A percentile compares a stretch with the other conserved stretches of the same genome.
These are phyloP conservation scores for Ogataea methanolica DNA, from an alignment of 805 yeast species.

Conservation along the genomic window DNA sequence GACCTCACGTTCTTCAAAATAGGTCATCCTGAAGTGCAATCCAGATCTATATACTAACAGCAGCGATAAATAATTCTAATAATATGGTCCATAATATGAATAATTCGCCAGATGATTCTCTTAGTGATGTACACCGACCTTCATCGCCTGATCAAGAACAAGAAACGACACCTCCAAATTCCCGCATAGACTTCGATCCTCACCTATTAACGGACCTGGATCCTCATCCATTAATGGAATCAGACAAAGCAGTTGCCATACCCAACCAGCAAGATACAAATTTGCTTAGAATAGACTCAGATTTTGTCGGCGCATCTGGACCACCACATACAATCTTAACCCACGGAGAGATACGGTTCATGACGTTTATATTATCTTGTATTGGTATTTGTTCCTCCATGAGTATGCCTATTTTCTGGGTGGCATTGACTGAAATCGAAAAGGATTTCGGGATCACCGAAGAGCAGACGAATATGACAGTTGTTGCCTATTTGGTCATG, in stretches of 20 bases:
- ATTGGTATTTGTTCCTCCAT: conserved; percentile 65
- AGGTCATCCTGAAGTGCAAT: no score
- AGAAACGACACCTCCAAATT: neutral
- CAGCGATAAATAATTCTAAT: no score
- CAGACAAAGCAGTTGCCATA: neutral
- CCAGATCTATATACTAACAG: no score
- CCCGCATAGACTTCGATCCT: neutral
- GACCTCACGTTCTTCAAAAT: no score
- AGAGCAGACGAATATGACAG: conserved; percentile 60
- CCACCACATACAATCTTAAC: conserved; percentile 42
- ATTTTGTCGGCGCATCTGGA: neutral
- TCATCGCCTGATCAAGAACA: no score
- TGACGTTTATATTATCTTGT: conserved; percentile 38
- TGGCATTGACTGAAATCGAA: conserved; percentile 61
- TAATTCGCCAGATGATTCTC: no score
- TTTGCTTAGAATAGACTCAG: neutral
- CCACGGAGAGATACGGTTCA: conserved; percentile 33
- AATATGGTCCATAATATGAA: no score
- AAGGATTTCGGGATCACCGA: conserved; percentile 49
- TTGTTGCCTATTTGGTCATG: conserved; percentile 68
- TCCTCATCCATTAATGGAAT: neutral
- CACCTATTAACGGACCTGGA: neutral
- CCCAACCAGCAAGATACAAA: neutral
- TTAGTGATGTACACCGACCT: no score
- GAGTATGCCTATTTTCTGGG: conserved; percentile 76